phyloP scores from a whole-genome alignment of 1,284 basidiomycete genomes.

The Ustilago tritici region DNA sequence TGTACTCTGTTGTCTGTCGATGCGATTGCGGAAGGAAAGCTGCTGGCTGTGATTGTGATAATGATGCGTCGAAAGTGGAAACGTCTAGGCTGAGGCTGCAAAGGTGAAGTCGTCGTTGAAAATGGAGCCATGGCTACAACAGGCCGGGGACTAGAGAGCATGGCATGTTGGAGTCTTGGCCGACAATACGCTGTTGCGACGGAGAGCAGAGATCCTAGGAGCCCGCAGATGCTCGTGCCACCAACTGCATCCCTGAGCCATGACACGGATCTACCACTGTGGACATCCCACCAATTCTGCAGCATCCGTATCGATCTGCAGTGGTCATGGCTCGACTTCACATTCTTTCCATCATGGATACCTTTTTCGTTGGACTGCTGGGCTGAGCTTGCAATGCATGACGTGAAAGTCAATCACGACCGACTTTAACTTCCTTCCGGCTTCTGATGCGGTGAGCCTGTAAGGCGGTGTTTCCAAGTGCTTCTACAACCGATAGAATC shows the following conservation, averaged over 20 bases:
- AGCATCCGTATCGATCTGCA: not conserved
- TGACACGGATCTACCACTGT: too few species aligned
- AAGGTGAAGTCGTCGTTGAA: not conserved
- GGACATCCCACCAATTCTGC: too few species aligned
- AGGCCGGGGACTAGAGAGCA: too few species aligned
- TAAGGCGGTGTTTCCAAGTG: too few species aligned
- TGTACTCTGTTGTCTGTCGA: constrained; percentile 9
- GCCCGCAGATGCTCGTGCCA: too few species aligned
- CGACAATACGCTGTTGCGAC: too few species aligned
- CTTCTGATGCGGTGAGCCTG: not conserved
- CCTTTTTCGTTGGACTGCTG: not conserved
- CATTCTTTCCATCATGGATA: not conserved
- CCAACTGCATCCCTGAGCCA: too few species aligned
- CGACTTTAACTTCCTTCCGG: not conserved
- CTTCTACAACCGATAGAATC: too few species aligned
- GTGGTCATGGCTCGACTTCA: not conserved
- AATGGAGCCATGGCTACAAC: not conserved
- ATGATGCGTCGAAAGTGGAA: not conserved
- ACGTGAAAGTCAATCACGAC: not conserved
- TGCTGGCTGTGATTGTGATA: not conserved
- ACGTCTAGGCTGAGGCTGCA: too few species aligned
- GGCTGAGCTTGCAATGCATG: not conserved
- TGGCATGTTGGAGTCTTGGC: too few species aligned
- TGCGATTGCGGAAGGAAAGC: not conserved
- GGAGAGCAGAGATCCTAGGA: too few species aligned